phyloP scores from a whole-genome alignment of 2,329 filamentous ascomycete species.

The Calonectria pseudoturangicola region DNA sequence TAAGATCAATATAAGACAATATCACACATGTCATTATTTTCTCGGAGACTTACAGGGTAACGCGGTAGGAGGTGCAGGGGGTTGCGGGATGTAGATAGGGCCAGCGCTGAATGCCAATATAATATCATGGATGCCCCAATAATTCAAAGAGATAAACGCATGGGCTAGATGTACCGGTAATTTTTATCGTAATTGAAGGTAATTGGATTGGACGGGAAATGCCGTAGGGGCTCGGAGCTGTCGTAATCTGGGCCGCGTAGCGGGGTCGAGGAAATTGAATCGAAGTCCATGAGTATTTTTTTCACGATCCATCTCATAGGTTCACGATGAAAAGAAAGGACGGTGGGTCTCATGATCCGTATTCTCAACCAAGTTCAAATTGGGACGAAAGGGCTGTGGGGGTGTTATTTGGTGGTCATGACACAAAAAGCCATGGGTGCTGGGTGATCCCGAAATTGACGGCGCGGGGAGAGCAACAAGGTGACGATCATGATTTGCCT shows the following conservation, averaged over 20 bases:
- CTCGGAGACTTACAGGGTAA: not conserved
- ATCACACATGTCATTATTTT: not conserved
- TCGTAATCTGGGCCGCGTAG: conserved; percentile 16
- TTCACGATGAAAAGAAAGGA: conserved; percentile 18
- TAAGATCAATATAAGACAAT: not conserved
- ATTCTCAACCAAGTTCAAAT: conserved; percentile 19
- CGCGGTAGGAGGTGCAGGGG: not conserved
- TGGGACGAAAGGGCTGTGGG: conserved; percentile 19
- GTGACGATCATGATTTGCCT: conserved; percentile 29
- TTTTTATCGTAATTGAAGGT: not conserved
- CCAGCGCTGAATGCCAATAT: not conserved
- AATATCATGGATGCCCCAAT: not conserved
- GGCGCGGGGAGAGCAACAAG: conserved; percentile 14
- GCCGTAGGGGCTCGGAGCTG: not conserved
- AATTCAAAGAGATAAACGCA: not conserved
- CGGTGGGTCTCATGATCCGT: conserved; percentile 25
- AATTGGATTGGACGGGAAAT: not conserved
- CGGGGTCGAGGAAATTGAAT: conserved; percentile 25
- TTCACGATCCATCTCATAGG: conserved; percentile 14
- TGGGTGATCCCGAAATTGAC: conserved; percentile 28
- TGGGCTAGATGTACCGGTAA: not conserved
- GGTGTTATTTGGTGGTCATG: conserved; percentile 27
- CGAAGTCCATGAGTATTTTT: conserved; percentile 7
- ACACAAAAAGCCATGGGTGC: conserved; percentile 20
- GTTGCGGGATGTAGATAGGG: not conserved